Evolutionary conservation across 2,329 filamentous ascomycete genomes (phyloP).

Genomic region (Proliferodiscus dingleyae): DNA sequence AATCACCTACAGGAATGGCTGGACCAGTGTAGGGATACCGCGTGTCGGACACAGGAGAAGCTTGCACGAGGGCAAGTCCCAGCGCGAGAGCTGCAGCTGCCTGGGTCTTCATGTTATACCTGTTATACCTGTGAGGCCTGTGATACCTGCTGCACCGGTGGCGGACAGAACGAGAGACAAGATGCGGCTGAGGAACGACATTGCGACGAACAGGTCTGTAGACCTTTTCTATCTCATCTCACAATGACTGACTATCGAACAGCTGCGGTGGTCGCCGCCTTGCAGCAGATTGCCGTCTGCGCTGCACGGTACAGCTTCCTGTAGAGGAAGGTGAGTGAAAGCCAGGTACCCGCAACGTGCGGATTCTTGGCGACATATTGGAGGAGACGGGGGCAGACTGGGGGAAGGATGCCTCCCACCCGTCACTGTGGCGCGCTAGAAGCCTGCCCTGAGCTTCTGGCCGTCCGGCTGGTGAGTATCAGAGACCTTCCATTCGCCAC

Average conservation of each 20-base stretch:
- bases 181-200: not conserved
- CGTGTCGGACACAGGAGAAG: not conserved
- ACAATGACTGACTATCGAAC: too few relatives aligned
- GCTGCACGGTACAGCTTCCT: not conserved
- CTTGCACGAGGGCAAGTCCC: not conserved
- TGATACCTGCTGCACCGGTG: not conserved
- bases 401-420: not conserved
- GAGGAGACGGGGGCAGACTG: not conserved
- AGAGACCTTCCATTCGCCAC: too few relatives aligned
- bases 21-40: constrained; percentile 44
- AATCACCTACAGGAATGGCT: constrained; percentile 44
- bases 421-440: not conserved
- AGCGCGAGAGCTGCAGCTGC: not conserved
- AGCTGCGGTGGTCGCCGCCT: too few relatives aligned
- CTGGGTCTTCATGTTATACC: not conserved
- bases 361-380: not conserved
- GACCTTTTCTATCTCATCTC: not conserved
- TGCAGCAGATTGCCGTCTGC: not conserved
- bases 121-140: not conserved
- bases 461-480: too few relatives aligned
- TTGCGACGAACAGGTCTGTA: not conserved
- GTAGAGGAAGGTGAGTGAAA: not conserved
- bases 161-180: not conserved
- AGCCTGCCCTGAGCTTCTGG: constrained; percentile 23
- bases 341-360: not conserved